Evolutionary conservation across 495 filamentous ascomycete genomes (phyloP).

Genomic region (Pyrenopolyporus hunteri): DNA sequence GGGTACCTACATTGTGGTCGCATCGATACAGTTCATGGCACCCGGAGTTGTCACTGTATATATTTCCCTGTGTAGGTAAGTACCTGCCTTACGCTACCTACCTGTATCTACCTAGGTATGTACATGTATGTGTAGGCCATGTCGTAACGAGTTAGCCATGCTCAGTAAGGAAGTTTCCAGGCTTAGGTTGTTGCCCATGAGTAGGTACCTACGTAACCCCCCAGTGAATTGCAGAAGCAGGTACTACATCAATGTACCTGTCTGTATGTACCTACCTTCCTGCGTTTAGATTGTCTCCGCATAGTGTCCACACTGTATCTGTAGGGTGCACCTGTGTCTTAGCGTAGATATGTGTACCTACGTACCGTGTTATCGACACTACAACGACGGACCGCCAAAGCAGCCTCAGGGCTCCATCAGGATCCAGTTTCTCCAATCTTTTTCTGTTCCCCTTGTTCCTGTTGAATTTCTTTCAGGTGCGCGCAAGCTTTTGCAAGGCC

Average conservation of each 20-base stretch:
- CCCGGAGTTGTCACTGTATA: slow-evolving; percentile 15
- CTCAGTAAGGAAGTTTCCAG: too few species aligned
- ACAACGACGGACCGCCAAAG: slow-evolving; percentile 42
- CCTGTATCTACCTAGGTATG: too few species aligned
- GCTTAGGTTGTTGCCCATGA: too few species aligned
- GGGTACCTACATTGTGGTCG: slow-evolving; percentile 27
- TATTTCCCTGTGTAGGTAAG: neutral
- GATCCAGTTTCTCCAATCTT: slow-evolving; percentile 35
- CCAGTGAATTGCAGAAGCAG: too few species aligned
- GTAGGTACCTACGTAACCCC: too few species aligned
- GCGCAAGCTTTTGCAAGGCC: slow-evolving; percentile 23
- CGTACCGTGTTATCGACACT: neutral
- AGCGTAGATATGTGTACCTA: neutral
- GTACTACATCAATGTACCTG: neutral
- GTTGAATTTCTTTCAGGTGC: slow-evolving; percentile 34
- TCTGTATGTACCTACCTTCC: too few species aligned
- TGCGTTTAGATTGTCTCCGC: neutral
- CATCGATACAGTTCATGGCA: slow-evolving; percentile 1
- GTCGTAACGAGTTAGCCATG: too few species aligned
- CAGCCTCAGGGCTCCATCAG: slow-evolving; percentile 46
- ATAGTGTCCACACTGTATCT: too few species aligned
- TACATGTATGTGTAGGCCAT: too few species aligned
- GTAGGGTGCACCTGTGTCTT: too few species aligned
- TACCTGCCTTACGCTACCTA: too few species aligned
- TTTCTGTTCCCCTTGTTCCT: slow-evolving; percentile 25